A percentile compares a stretch with the other conserved stretches of the same genome.
Conservation (phyloP, 306 rosid species). For the Erythrophleum fordii region DNA sequence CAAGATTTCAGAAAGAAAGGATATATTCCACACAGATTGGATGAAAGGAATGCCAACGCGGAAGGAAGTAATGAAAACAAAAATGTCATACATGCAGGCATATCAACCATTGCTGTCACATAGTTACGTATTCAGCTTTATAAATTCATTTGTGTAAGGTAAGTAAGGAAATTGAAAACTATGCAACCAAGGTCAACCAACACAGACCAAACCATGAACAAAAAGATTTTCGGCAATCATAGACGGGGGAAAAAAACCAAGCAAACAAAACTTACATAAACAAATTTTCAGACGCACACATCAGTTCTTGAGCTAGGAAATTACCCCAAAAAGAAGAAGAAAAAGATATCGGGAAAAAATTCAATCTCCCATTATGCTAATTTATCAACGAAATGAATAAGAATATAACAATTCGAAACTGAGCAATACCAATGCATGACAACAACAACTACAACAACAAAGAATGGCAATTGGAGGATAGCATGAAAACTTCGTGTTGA, state of each 20-base stretch:
- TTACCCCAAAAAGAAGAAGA: not conserved
- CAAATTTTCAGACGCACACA: not conserved
- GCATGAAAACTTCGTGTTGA: not conserved
- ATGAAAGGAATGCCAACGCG: not conserved
- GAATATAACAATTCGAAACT: not conserved
- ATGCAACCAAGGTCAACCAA: not conserved
- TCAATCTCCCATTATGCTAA: not conserved
- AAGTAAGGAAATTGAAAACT: not conserved
- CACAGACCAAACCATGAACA: not conserved
- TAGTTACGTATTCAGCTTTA: not conserved
- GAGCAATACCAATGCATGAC: not conserved
- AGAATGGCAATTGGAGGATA: not conserved
- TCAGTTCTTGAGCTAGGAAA: not conserved
- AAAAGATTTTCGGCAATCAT: not conserved
- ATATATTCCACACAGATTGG: not conserved
- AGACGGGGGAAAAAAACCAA: not conserved
- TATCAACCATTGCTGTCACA: not conserved
- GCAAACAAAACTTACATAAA: not conserved
- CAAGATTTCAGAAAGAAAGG: not conserved
- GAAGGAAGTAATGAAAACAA: not conserved
- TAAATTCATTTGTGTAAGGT: not conserved
- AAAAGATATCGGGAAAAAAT: not conserved
- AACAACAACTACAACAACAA: not conserved
- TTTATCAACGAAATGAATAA: not conserved
- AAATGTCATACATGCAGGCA: not conserved